Evolutionary conservation across 371 early-diverging fungal genomes (phyloP).

Genomic region (Capniomyces stellatus): DNA sequence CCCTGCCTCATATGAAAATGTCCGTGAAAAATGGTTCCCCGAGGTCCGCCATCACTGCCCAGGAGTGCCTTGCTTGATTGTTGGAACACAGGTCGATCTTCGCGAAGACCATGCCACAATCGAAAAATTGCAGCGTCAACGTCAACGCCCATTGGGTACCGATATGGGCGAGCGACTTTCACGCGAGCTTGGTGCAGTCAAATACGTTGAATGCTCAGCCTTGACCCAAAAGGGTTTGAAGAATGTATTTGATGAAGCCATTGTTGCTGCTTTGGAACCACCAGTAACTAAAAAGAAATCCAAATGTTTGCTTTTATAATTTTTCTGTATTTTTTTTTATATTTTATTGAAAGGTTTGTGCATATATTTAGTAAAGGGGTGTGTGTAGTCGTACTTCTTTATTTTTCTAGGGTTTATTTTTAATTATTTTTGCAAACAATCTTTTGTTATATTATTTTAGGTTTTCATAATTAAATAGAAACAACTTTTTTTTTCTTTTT

Average conservation of each 20-base stretch:
- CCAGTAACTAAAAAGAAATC: constrained; percentile 60
- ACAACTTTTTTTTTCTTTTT: too few species aligned
- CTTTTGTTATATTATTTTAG: too few species aligned
- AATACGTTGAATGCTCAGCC: constrained; percentile 96
- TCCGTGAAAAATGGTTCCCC: constrained; percentile 77
- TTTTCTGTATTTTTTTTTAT: constrained; percentile 4
- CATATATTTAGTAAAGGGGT: too few species aligned
- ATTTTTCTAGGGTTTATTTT: too few species aligned
- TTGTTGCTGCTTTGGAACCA: constrained; percentile 93
- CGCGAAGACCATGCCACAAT: constrained; percentile 68
- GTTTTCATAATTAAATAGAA: too few species aligned
- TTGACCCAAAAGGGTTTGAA: constrained; percentile 88
- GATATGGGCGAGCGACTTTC: constrained; percentile 78
- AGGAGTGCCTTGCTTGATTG: constrained; percentile 89
- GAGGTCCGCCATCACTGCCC: constrained; percentile 95
- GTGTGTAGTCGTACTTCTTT: too few species aligned
- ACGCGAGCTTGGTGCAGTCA: constrained; percentile 77
- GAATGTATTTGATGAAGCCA: constrained; percentile 97
- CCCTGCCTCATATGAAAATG: constrained; percentile 83
- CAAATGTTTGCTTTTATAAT: constrained; percentile 56
- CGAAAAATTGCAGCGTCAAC: constrained; percentile 64
- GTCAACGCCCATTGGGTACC: constrained; percentile 59
- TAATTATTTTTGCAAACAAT: too few species aligned
- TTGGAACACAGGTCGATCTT: constrained; percentile 92
- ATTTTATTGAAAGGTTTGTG: too few species aligned